These are phyloP conservation scores for Talaromyces piceae DNA, from an alignment of 2,329 filamentous ascomycete species.

Conservation along the genomic window DNA sequence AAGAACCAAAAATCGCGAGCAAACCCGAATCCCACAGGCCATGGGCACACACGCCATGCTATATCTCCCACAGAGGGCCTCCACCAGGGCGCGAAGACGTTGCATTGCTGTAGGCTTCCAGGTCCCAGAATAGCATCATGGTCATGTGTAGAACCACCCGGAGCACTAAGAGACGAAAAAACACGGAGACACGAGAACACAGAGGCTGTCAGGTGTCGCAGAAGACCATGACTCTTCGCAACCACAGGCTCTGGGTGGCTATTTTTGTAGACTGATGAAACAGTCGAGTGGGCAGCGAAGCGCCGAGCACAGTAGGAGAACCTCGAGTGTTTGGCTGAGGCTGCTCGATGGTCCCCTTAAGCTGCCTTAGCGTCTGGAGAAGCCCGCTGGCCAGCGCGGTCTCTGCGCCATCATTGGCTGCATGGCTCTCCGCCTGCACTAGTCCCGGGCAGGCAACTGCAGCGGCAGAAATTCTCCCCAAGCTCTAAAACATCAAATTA, in stretches of 20 bases:
- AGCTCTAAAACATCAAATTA: neutral
- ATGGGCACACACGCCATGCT: neutral
- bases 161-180: no score
- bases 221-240: constrained; percentile 9
- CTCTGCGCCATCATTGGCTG: constrained; percentile 1
- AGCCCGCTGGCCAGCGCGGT: constrained; percentile 12
- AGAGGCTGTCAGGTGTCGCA: constrained; percentile 1
- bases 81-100: constrained; percentile 2
- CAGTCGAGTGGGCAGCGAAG: neutral
- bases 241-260: constrained; percentile 7
- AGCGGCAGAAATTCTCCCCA: constrained; percentile 28
- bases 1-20: neutral
- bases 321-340: constrained; percentile 3
- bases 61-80: neutral
- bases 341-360: neutral
- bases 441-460: constrained; percentile 20
- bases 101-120: constrained; percentile 22
- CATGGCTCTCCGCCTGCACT: constrained; percentile 12
- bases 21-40: neutral
- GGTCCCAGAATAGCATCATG: constrained; percentile 22
- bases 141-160: no score
- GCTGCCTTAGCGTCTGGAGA: neutral
- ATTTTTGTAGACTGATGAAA: constrained; percentile 7
- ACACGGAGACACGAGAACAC: neutral
- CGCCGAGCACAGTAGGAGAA: neutral